These are phyloP conservation scores for Crithidia expoeki DNA, from an alignment of 208 protist genomes.

Conservation along the genomic window DNA sequence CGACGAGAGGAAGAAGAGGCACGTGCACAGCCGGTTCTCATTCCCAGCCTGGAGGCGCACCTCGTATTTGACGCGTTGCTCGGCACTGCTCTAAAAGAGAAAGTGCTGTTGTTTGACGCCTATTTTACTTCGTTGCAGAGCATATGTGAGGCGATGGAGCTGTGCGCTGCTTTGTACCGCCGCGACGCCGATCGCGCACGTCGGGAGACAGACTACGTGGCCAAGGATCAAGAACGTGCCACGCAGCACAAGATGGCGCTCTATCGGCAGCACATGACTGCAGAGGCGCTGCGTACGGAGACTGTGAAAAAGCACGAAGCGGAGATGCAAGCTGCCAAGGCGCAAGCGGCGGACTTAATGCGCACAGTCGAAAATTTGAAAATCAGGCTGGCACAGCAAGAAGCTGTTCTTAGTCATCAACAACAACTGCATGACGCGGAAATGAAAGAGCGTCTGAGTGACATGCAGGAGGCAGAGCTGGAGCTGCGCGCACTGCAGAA, in stretches of 20 bases:
- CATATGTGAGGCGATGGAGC: neutral
- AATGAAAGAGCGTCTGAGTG: neutral
- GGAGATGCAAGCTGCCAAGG: neutral
- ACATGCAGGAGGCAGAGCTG: neutral
- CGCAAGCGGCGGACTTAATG: neutral
- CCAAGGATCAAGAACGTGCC: neutral
- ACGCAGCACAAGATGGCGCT: conserved; percentile 10
- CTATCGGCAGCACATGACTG: conserved; percentile 1
- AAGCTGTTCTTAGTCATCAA: neutral
- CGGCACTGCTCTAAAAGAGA: neutral
- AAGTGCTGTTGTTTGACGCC: conserved; percentile 9
- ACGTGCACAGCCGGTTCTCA: neutral
- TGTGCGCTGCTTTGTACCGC: neutral
- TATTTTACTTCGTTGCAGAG: neutral
- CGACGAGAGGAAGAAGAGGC: conserved; percentile 4
- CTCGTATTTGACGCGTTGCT: neutral
- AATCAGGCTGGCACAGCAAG: neutral
- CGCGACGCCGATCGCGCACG: neutral
- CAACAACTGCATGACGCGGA: neutral
- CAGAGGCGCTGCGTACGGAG: neutral
- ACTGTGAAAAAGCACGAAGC: neutral
- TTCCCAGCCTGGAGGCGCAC: neutral
- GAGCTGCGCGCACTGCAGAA: conserved; percentile 18
- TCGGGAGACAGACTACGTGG: neutral
- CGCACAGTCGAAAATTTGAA: neutral